Conservation (phyloP, 768 basidiomycete species). For the Boletus tomentosulus region DNA sequence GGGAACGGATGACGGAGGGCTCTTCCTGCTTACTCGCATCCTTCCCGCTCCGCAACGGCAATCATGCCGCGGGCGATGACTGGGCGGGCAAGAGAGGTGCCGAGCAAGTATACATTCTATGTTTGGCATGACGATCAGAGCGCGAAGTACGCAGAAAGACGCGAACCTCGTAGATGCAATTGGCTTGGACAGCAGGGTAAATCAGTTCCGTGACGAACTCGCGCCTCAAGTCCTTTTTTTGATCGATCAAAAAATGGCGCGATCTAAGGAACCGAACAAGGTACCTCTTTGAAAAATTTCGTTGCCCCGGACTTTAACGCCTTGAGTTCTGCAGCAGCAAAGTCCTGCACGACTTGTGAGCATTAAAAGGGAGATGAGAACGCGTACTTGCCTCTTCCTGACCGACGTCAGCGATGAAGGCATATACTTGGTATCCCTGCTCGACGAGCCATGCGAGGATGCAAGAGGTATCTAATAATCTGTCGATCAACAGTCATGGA, state of each 20-base stretch:
- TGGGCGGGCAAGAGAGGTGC: slow-evolving; percentile 95
- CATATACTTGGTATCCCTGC: slow-evolving; percentile 93
- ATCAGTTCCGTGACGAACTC: slow-evolving; percentile 97
- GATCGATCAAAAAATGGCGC: background rate
- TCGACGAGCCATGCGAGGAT: slow-evolving; percentile 99
- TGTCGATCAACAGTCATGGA: slow-evolving; percentile 5
- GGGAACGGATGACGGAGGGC: background rate
- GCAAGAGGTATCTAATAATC: slow-evolving; percentile 82
- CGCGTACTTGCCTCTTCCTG: slow-evolving; percentile 68
- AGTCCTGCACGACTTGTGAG: slow-evolving; percentile 57
- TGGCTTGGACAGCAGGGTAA: slow-evolving; percentile 97
- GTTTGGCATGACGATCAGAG: background rate
- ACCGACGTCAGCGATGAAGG: slow-evolving; percentile 96
- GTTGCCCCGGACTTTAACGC: slow-evolving; percentile 90
- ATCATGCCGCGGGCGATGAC: slow-evolving; percentile 99
- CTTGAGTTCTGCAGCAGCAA: slow-evolving; percentile 85
- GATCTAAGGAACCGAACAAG: background rate
- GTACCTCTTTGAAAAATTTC: slow-evolving; percentile 88
- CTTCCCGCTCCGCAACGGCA: slow-evolving; percentile 80
- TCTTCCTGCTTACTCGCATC: slow-evolving; percentile 77
- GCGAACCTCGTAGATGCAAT: slow-evolving; percentile 93
- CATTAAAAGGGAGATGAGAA: background rate
- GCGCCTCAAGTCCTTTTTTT: slow-evolving; percentile 80
- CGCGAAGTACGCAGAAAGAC: background rate
- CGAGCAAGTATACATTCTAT: slow-evolving; percentile 93